Evolutionary conservation across 306 rosid species (phyloP).

Genomic region (Fagus crenata): DNA sequence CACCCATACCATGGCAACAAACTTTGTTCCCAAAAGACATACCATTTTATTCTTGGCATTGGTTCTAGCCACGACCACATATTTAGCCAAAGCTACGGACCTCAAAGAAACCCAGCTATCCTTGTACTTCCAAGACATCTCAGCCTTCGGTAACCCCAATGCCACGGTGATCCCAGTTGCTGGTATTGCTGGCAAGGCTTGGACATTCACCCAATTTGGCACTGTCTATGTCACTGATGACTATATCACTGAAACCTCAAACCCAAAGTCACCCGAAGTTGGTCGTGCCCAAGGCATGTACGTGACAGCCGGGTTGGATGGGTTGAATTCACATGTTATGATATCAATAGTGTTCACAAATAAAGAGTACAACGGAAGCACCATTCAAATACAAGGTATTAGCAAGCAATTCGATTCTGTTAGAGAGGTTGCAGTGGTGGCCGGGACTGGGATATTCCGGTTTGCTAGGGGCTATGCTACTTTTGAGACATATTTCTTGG

Average conservation of each 20-base stretch:
- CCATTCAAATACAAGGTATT: constrained; percentile 12
- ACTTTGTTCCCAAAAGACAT: neutral
- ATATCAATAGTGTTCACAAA: constrained; percentile 31
- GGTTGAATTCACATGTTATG: neutral
- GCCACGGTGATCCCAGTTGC: constrained; percentile 22
- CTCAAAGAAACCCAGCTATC: constrained; percentile 16
- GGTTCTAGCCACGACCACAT: neutral
- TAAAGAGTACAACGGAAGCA: constrained; percentile 16
- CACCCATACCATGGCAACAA: neutral
- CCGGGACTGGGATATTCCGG: constrained; percentile 17
- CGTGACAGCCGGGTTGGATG: constrained; percentile 17
- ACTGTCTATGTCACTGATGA: constrained; percentile 22
- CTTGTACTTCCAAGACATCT: constrained; percentile 15
- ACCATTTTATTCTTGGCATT: neutral
- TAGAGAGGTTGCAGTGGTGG: neutral
- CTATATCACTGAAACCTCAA: constrained; percentile 15
- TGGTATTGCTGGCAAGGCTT: constrained; percentile 18
- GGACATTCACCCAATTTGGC: constrained; percentile 24
- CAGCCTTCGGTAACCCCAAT: neutral
- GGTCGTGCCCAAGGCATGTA: constrained; percentile 25
- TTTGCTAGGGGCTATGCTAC: constrained; percentile 9
- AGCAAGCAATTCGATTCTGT: constrained; percentile 1
- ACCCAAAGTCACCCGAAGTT: neutral
- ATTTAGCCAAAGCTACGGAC: neutral
- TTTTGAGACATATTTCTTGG: neutral